A percentile compares a stretch with the other conserved stretches of the same genome.
phyloP scores from a whole-genome alignment of 345 rosid genomes.

The Gynandropsis gynandra region DNA sequence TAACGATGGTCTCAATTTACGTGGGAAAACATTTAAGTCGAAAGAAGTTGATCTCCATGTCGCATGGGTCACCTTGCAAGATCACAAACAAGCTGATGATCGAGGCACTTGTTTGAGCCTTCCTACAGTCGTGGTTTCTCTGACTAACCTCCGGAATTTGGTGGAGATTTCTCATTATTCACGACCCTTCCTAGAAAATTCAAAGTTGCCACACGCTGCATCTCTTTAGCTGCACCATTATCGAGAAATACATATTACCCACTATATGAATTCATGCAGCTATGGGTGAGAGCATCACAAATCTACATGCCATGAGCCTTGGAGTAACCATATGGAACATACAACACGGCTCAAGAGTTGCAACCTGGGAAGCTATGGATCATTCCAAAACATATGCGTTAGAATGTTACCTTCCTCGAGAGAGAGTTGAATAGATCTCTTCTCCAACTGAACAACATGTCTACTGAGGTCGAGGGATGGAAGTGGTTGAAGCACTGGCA shows the following conservation, averaged over 20 bases:
- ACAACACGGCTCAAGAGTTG: no score
- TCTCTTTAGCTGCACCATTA: constrained; percentile 58
- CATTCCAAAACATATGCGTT: not conserved
- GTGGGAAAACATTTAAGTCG: no score
- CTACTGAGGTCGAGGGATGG: constrained; percentile 69
- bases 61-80: no score
- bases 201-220: constrained; percentile 59
- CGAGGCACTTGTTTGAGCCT: not conserved
- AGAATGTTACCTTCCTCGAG: constrained; percentile 74
- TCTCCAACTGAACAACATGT: constrained; percentile 88
- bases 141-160: constrained; percentile 17
- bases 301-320: no score
- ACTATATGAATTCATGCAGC: no score
- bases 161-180: constrained; percentile 29
- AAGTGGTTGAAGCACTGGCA: constrained; percentile 64
- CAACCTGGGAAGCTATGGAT: not conserved
- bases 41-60: no score
- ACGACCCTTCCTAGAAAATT: constrained; percentile 54
- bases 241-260: not conserved
- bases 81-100: not conserved
- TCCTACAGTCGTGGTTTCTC: no score
- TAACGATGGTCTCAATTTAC: no score
- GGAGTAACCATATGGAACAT: no score
- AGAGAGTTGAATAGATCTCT: constrained; percentile 85
- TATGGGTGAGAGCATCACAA: no score